Evolutionary conservation across 169 alveolate genomes (phyloP), one percentile per base, ranked within the genome.

Genomic region (Babesia bigemina): DNA sequence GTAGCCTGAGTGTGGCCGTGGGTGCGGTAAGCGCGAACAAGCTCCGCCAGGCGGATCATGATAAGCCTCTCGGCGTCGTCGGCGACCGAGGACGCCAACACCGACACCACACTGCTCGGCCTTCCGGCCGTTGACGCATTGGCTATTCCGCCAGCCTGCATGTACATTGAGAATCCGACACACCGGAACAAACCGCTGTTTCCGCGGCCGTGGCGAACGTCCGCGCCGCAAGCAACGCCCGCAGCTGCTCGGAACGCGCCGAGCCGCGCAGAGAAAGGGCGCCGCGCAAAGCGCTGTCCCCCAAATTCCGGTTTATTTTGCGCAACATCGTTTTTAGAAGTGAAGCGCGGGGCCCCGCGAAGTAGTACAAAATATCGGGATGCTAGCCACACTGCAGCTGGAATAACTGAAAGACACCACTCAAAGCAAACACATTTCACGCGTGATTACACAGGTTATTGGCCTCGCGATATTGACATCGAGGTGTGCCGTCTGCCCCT

Each of bases 1-100:
- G 83, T 85, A 52, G 93, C 76, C 55, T 66, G 33, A 16, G 67
- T 39, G 72, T 89, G 93, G 6, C 93, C 93, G 42, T 78, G 67
- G 26, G 84, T 73, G 28, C 90, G 88, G 69, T 79, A 88, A 56
- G 91, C 89, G 21, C 86, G 29, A 16, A 86, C 90, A 2, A 88
- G 73, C 52, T 88, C 91, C 28, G 77, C 85, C 39, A 88, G 48
- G 7, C 88, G 66, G 2, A 88, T 66, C 42, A 84, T 26, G 39
- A 63, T 88, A 6, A 62, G 39, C 8, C 76, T 65, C 19, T 61
- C 70, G 12, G 36, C 11, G 50, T 45, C 76, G 33, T 67, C 28
- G 21, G 76, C 14, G 0, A 52, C 76, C n/a, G 62, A 65, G 0
- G 76, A 48, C 0, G 33, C 63, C 53, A 67, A 7, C n/a, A 52